Percentiles rank a stretch among this genome's conserved stretches.
Evolutionary conservation across 305 asterid species (phyloP).

Genomic region (Ajuga reptans): DNA sequence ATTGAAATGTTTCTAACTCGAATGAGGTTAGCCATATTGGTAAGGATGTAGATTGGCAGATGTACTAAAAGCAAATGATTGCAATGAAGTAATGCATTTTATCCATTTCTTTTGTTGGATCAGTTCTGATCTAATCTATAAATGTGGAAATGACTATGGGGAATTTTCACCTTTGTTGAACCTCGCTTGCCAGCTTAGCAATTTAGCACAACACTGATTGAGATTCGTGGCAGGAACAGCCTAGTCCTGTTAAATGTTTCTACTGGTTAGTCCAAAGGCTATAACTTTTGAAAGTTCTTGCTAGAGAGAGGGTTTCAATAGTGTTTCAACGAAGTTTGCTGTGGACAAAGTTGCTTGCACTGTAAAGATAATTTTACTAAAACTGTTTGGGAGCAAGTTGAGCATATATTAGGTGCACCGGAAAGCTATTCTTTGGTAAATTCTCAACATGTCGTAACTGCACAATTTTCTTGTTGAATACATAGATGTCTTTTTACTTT

Average conservation of each 20-base stretch:
- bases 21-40: constrained; percentile 3
- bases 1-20: not conserved
- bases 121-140: not conserved
- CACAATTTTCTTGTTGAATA: no score
- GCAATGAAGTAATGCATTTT: not conserved
- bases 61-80: not conserved
- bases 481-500: no score
- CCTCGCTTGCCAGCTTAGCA: not conserved
- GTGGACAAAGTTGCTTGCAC: not conserved
- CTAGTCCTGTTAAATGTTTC: not conserved
- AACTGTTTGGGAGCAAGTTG: not conserved
- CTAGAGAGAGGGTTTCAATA: not conserved
- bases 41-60: constrained; percentile 8
- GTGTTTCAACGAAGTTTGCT: not conserved
- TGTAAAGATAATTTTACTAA: not conserved
- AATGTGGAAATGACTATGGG: not conserved
- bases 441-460: no score
- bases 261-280: not conserved
- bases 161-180: not conserved
- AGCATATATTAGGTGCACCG: not conserved
- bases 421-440: not conserved
- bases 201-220: not conserved
- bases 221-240: not conserved
- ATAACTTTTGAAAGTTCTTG: not conserved
- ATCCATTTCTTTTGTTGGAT: not conserved